A percentile compares a stretch with the other conserved stretches of the same genome.
Conservation (phyloP, 208 protist species). For the Borovskyia barvae region DNA sequence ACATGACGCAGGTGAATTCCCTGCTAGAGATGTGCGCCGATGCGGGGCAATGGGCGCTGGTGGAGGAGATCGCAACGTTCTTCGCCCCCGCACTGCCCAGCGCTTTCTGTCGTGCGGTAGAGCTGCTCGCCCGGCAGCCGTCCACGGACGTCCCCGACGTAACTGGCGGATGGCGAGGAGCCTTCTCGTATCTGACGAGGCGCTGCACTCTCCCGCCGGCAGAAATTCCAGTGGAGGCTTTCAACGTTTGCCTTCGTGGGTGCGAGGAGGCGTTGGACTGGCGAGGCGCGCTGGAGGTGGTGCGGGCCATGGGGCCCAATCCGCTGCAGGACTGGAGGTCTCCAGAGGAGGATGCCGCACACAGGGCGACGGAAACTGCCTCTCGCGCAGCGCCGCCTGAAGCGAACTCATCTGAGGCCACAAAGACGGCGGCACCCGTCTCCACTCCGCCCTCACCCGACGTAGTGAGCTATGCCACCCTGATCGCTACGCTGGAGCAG, state of each 20-base stretch:
- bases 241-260: slow-evolving; percentile 60
- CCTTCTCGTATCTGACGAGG: slow-evolving; percentile 39
- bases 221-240: slow-evolving; percentile 69
- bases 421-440: background rate
- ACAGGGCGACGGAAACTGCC: background rate
- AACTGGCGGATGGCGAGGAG: slow-evolving; percentile 27
- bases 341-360: slow-evolving; percentile 6
- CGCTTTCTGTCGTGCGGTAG: slow-evolving; percentile 32
- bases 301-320: slow-evolving; percentile 81
- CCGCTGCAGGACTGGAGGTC: slow-evolving; percentile 39
- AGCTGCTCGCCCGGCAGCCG: slow-evolving; percentile 17
- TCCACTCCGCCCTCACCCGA: slow-evolving; percentile 48
- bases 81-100: slow-evolving; percentile 39
- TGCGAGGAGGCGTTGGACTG: slow-evolving; percentile 73
- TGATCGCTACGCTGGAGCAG: slow-evolving; percentile 86
- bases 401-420: background rate
- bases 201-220: slow-evolving; percentile 26
- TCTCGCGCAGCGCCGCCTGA: background rate
- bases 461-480: slow-evolving; percentile 82
- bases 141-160: background rate
- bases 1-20: slow-evolving; percentile 37
- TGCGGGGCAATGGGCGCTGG: slow-evolving; percentile 46
- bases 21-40: slow-evolving; percentile 57
- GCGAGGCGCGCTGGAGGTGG: slow-evolving; percentile 51
- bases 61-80: slow-evolving; percentile 39